These are phyloP conservation scores for Aspergillus puulaauensis DNA, from an alignment of 2,329 filamentous ascomycete genomes.

Conservation along the genomic window DNA sequence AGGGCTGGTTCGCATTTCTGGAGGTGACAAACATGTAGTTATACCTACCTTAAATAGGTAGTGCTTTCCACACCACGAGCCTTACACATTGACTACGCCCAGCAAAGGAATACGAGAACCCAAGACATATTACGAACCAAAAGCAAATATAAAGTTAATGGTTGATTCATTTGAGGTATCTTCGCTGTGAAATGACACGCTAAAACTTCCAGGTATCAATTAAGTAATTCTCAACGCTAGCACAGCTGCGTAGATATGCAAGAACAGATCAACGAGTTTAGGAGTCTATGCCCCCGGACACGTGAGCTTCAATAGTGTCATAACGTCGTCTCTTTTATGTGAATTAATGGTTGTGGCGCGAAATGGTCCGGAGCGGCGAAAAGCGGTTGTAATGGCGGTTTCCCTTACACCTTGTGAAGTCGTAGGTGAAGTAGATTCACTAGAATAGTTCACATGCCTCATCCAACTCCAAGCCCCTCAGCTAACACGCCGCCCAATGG, in stretches of 20 bases:
- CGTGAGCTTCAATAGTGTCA: neutral
- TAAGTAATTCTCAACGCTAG: neutral
- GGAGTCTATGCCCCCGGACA: neutral
- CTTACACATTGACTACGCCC: neutral
- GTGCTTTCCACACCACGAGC: neutral
- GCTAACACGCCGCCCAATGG: conserved; percentile 23
- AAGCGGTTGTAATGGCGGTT: neutral
- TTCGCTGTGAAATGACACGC: neutral
- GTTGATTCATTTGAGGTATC: neutral
- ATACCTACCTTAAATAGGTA: no score
- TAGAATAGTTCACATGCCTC: neutral
- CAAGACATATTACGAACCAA: neutral
- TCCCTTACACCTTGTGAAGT: neutral
- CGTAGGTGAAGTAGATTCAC: neutral
- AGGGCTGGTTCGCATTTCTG: no score
- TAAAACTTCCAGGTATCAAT: neutral
- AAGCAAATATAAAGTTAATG: neutral
- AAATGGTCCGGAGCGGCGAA: neutral
- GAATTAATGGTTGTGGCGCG: neutral
- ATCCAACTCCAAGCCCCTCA: neutral
- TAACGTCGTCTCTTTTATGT: no score
- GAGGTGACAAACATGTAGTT: no score
- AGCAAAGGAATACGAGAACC: neutral
- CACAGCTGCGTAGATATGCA: neutral
- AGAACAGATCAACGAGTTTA: no score